These are phyloP conservation scores for Scutellaria minor DNA, from an alignment of 257 asterid species.

Conservation along the genomic window DNA sequence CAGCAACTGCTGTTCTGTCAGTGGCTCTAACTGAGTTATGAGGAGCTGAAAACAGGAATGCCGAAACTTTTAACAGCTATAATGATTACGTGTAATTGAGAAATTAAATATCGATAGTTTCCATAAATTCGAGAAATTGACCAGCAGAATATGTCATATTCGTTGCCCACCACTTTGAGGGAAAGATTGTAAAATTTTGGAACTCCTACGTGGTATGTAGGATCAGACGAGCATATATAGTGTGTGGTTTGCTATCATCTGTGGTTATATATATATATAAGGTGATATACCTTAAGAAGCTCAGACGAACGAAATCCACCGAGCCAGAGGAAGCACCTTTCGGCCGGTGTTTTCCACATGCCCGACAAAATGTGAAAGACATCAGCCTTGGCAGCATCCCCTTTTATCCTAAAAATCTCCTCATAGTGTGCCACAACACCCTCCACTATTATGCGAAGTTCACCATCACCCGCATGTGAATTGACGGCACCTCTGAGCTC, in stretches of 20 bases:
- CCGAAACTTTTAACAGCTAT: constrained; percentile 12
- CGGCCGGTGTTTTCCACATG: constrained; percentile 97
- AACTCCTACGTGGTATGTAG: no score
- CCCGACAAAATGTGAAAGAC: constrained; percentile 90
- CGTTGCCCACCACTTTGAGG: no score
- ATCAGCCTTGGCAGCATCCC: constrained; percentile 83
- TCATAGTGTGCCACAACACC: constrained; percentile 76
- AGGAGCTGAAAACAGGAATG: constrained; percentile 47
- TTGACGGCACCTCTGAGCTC: constrained; percentile 90
- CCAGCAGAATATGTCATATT: background rate
- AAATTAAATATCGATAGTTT: background rate
- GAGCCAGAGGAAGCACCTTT: constrained; percentile 93
- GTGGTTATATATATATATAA: no score
- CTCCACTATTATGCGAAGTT: constrained; percentile 84
- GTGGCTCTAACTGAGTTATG: constrained; percentile 55
- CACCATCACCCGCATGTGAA: constrained; percentile 92
- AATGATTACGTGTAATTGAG: background rate
- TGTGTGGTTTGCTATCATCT: no score
- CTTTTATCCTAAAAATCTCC: constrained; percentile 75
- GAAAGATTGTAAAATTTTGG: no score
- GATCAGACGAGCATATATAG: no score
- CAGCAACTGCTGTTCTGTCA: constrained; percentile 64
- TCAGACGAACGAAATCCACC: constrained; percentile 95
- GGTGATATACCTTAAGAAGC: constrained; percentile 64
- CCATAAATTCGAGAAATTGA: background rate